Conservation (phyloP, 2,329 filamentous ascomycete genomes). For the Hirsutella rhossiliensis region DNA sequence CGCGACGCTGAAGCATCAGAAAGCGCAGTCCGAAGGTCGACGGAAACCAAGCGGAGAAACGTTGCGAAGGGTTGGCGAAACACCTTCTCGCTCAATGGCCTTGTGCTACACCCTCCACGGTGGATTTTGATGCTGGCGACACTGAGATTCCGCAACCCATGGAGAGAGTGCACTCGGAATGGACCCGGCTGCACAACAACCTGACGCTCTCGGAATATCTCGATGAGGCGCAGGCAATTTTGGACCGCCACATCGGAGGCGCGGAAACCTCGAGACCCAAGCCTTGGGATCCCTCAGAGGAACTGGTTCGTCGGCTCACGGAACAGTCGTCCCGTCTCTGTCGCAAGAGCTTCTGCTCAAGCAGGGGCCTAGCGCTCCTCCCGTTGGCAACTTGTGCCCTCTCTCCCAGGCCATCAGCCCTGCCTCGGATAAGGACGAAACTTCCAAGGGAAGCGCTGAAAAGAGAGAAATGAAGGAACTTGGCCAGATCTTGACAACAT, state of each 20-base stretch:
- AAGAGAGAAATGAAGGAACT: neutral
- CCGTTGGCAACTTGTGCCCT: neutral
- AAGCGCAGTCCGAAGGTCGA: neutral
- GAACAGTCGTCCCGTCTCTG: neutral
- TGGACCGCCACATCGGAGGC: neutral
- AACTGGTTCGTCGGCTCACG: neutral
- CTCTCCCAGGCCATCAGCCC: neutral
- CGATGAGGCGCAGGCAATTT: neutral
- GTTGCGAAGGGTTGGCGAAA: conserved; percentile 1
- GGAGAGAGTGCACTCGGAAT: neutral
- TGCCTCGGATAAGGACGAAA: neutral
- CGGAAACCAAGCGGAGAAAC: neutral
- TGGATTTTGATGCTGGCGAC: neutral
- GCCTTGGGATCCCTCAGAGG: neutral
- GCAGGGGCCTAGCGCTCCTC: neutral
- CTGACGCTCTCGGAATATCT: neutral
- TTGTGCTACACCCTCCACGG: neutral
- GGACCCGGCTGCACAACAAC: neutral
- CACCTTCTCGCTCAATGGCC: conserved; percentile 4
- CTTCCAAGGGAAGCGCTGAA: too few species aligned
- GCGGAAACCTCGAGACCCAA: neutral
- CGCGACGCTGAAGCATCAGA: neutral
- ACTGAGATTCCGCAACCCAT: neutral
- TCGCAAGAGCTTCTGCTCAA: neutral
- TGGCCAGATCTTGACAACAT: neutral